These are phyloP conservation scores for Trichomonas gallinae DNA, from an alignment of 208 protist species.

Conservation along the genomic window DNA sequence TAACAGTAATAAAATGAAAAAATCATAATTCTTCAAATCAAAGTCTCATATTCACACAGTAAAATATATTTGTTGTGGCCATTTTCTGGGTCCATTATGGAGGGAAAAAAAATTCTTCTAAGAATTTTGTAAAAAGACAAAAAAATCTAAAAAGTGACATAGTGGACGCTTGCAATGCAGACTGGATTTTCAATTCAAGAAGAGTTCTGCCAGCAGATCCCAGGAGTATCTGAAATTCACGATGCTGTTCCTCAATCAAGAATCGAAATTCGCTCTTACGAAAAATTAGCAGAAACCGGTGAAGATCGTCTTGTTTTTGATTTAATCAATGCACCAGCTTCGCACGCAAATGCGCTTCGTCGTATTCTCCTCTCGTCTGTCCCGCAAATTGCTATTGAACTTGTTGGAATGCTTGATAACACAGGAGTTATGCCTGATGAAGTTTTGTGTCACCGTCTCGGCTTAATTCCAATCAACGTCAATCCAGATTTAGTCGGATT, in stretches of 20 bases:
- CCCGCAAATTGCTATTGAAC: not conserved
- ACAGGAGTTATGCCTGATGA: slow-evolving; percentile 91
- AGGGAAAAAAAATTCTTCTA: no score
- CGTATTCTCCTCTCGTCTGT: not conserved
- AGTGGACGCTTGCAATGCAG: not conserved
- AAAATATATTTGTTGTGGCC: no score
- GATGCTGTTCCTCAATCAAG: not conserved
- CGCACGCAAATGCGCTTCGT: slow-evolving; percentile 17
- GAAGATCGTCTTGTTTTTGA: slow-evolving; percentile 13
- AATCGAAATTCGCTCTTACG: not conserved
- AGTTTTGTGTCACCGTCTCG: slow-evolving; percentile 70
- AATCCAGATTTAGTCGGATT: not conserved
- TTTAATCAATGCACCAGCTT: not conserved
- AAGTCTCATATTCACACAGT: no score
- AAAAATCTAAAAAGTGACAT: not conserved
- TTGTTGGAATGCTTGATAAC: slow-evolving; percentile 71
- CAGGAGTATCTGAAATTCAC: not conserved
- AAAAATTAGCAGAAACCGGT: not conserved
- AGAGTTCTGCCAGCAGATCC: not conserved
- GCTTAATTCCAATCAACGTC: slow-evolving; percentile 48
- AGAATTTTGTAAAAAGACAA: not conserved
- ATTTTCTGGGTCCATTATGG: no score
- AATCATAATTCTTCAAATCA: no score
- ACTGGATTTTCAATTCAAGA: not conserved
- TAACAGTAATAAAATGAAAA: no score